These are phyloP conservation scores for Carex scoparia DNA, from an alignment of 176 grass and related monocot species.

Conservation along the genomic window DNA sequence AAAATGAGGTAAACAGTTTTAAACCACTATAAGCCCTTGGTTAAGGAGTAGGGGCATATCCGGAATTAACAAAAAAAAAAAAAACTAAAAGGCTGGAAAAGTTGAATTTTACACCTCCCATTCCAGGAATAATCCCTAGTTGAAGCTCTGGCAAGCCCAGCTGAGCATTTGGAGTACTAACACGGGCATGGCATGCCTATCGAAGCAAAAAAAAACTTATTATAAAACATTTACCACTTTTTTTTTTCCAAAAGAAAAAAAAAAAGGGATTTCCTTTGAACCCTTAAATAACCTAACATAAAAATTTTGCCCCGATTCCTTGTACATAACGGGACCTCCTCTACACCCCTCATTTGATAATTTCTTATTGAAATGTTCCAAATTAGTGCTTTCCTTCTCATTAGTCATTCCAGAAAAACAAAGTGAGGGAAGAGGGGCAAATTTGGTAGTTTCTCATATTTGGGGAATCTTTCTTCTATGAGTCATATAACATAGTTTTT, in stretches of 20 bases:
- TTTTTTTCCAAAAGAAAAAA: not conserved
- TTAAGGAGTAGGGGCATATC: not conserved
- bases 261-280: not conserved
- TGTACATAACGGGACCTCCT: not conserved
- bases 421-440: not conserved
- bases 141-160: slow-evolving; percentile 78
- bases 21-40: not conserved
- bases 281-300: not conserved
- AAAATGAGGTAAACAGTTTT: not conserved
- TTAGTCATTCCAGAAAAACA: not conserved
- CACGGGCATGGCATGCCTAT: slow-evolving; percentile 72
- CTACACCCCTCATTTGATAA: not conserved
- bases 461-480: not conserved
- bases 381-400: not conserved
- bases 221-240: not conserved
- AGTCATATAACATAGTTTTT: not conserved
- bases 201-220: not conserved
- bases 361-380: not conserved
- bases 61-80: not conserved
- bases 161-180: slow-evolving; percentile 71
- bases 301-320: not conserved
- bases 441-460: not conserved
- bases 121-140: slow-evolving; percentile 80
- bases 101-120: slow-evolving; percentile 61
- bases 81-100: not conserved